A percentile compares a stretch with the other conserved stretches of the same genome.
phyloP scores from a whole-genome alignment of 768 basidiomycete genomes.

The Pleurotus eryngii region DNA sequence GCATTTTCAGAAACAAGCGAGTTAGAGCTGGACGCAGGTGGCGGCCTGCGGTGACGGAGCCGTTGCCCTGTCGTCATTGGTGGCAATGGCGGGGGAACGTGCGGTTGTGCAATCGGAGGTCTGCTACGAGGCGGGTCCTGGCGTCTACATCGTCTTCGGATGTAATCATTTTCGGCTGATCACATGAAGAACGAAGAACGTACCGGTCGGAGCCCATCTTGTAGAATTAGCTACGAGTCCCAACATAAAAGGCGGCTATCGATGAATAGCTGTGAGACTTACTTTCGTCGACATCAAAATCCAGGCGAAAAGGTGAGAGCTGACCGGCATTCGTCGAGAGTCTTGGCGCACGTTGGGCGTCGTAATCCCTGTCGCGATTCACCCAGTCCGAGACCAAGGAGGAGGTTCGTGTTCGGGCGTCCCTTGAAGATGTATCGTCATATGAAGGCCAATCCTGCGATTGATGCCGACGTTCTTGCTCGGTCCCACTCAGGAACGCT shows the following conservation, averaged over 20 bases:
- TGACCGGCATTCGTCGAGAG: neutral
- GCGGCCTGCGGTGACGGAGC: slow-evolving; percentile 12
- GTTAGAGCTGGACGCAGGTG: slow-evolving; percentile 28
- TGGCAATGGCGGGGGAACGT: neutral
- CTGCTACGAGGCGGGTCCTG: neutral
- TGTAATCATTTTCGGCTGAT: too few relatives aligned
- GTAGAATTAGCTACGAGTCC: too few relatives aligned
- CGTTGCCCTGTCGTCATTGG: slow-evolving; percentile 9
- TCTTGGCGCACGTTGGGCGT: neutral
- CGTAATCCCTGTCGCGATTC: neutral
- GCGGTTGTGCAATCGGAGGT: neutral
- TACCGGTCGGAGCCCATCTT: slow-evolving; percentile 1
- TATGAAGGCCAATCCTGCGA: too few relatives aligned
- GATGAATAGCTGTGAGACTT: too few relatives aligned
- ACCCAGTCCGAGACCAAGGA: neutral
- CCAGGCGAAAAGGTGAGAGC: slow-evolving; percentile 2
- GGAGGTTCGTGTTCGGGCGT: too few relatives aligned
- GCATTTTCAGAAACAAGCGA: slow-evolving; percentile 43
- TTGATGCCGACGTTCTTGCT: too few relatives aligned
- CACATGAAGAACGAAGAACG: neutral
- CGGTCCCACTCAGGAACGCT: too few relatives aligned
- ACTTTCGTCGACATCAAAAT: neutral
- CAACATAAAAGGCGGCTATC: too few relatives aligned
- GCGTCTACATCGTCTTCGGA: too few relatives aligned
- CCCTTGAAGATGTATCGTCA: too few relatives aligned